These are phyloP conservation scores for Argentina anserina DNA, from an alignment of 306 rosid genomes.

Conservation along the genomic window DNA sequence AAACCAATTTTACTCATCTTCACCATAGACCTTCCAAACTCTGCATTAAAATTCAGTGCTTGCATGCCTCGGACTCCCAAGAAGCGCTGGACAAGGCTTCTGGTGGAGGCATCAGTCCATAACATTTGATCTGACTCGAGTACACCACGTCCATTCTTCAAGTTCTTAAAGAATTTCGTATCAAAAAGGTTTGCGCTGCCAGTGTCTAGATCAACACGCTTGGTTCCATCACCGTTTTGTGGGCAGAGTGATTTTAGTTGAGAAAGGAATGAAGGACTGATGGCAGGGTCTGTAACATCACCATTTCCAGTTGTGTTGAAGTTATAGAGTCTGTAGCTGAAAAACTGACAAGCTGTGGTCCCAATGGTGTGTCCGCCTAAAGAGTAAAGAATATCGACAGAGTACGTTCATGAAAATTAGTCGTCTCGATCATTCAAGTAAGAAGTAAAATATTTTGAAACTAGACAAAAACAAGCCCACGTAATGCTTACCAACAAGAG, in stretches of 20 bases:
- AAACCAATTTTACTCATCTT: slow-evolving; percentile 62
- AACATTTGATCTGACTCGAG: slow-evolving; percentile 56
- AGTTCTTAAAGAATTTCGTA: slow-evolving; percentile 33
- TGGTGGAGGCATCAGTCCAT: slow-evolving; percentile 59
- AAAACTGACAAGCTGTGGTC: slow-evolving; percentile 41
- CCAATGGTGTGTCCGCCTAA: slow-evolving; percentile 70
- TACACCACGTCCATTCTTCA: slow-evolving; percentile 42
- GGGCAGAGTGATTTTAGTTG: slow-evolving; percentile 50
- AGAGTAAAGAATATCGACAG: background rate
- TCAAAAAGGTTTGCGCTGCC: slow-evolving; percentile 45
- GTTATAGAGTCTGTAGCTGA: slow-evolving; percentile 48
- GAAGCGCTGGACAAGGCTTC: slow-evolving; percentile 33
- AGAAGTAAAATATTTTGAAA: background rate
- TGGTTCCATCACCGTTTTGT: slow-evolving; percentile 29
- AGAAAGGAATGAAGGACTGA: slow-evolving; percentile 42
- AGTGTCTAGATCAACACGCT: slow-evolving; percentile 42
- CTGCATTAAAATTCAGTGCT: slow-evolving; percentile 37
- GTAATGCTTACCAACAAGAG: slow-evolving; percentile 9
- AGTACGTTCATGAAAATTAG: background rate
- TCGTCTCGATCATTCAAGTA: background rate
- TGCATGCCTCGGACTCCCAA: slow-evolving; percentile 29
- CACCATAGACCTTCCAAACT: slow-evolving; percentile 61
- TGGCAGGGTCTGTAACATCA: slow-evolving; percentile 38
- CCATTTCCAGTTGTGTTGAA: slow-evolving; percentile 33
- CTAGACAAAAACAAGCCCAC: background rate